These are phyloP conservation scores for Vigna nakashimae DNA, from an alignment of 306 rosid genomes.

Conservation along the genomic window DNA sequence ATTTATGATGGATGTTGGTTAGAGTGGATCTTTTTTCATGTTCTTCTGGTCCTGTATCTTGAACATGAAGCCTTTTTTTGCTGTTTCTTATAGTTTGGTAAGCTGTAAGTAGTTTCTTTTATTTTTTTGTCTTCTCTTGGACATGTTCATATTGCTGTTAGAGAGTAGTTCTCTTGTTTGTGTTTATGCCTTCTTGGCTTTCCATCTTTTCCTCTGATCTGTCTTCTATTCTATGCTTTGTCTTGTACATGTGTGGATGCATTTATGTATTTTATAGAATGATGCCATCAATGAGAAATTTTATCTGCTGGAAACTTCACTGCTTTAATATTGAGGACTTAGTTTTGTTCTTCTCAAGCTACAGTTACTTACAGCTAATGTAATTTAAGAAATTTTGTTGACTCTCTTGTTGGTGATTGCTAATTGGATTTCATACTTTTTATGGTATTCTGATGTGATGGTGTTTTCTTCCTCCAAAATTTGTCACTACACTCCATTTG, in stretches of 20 bases:
- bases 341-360: slow-evolving; percentile 29
- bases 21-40: slow-evolving; percentile 61
- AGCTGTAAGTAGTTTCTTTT: slow-evolving; percentile 56
- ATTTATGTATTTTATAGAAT: slow-evolving; percentile 28
- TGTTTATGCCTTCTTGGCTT: slow-evolving; percentile 46
- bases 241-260: slow-evolving; percentile 20
- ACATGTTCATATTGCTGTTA: slow-evolving; percentile 38
- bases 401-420: slow-evolving; percentile 37
- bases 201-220: slow-evolving; percentile 40
- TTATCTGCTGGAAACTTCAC: slow-evolving; percentile 35
- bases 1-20: slow-evolving; percentile 73
- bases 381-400: slow-evolving; percentile 14
- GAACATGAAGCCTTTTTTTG: slow-evolving; percentile 54
- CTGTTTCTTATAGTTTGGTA: slow-evolving; percentile 63
- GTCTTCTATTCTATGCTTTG: slow-evolving; percentile 40
- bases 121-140: slow-evolving; percentile 48
- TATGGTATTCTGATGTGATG: slow-evolving; percentile 40
- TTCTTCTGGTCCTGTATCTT: slow-evolving; percentile 62
- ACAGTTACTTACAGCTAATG: slow-evolving; percentile 24
- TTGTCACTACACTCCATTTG: slow-evolving; percentile 45
- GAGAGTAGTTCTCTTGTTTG: slow-evolving; percentile 47
- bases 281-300: slow-evolving; percentile 33
- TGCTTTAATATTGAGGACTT: slow-evolving; percentile 30
- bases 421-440: slow-evolving; percentile 38
- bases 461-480: slow-evolving; percentile 33